These are phyloP conservation scores for Chaetomium cochliodes DNA, from an alignment of 495 filamentous ascomycete species.

Conservation along the genomic window DNA sequence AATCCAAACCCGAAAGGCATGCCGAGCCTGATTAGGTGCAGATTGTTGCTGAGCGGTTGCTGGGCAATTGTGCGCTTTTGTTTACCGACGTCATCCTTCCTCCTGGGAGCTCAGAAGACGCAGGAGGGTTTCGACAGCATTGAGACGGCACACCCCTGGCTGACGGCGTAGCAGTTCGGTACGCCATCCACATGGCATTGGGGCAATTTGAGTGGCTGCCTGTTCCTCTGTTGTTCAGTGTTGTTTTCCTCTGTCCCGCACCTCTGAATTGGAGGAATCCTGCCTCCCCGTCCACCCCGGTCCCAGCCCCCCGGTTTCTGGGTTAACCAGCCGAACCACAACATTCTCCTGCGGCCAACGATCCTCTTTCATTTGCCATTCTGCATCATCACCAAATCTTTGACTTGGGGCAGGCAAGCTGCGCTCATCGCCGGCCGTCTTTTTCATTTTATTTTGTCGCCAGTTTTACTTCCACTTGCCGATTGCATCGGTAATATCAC, in stretches of 20 bases:
- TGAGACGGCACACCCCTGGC: neutral
- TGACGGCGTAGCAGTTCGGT: neutral
- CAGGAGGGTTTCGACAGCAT: neutral
- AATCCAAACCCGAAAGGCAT: too few species aligned
- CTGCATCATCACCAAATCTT: neutral
- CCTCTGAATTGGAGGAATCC: neutral
- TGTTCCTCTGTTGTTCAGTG: neutral
- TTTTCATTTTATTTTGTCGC: neutral
- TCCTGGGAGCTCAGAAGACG: neutral
- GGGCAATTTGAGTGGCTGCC: neutral
- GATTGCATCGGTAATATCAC: constrained; percentile 10
- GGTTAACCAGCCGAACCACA: constrained; percentile 31
- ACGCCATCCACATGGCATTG: constrained; percentile 4
- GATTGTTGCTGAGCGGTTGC: constrained; percentile 20
- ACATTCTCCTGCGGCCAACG: constrained; percentile 8
- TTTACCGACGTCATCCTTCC: constrained; percentile 27
- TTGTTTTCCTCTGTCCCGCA: neutral
- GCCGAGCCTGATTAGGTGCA: neutral
- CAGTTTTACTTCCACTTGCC: neutral
- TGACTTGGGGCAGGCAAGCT: neutral
- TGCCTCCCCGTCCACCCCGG: neutral
- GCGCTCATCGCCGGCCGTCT: neutral
- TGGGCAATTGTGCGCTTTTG: constrained; percentile 12
- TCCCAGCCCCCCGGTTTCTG: constrained; percentile 35
- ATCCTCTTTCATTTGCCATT: neutral